These are phyloP conservation scores for Baorangia bicolor DNA, from an alignment of 768 basidiomycete species.

Conservation along the genomic window DNA sequence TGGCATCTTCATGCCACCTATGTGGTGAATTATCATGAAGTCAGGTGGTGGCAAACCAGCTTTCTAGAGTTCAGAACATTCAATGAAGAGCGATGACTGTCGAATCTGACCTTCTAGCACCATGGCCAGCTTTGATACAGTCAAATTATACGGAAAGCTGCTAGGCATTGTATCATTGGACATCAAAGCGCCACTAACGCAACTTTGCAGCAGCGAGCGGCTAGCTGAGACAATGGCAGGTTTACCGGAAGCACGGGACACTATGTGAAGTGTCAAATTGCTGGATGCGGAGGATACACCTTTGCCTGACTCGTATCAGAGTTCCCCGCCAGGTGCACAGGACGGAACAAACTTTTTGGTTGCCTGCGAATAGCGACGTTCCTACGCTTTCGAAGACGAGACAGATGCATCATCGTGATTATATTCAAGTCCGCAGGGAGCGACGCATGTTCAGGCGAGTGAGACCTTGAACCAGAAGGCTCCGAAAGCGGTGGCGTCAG, in stretches of 20 bases:
- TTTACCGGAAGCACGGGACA: conserved; percentile 62
- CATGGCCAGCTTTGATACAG: conserved; percentile 45
- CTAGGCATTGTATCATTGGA: neutral
- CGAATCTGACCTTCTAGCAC: conserved; percentile 57
- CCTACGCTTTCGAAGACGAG: conserved; percentile 21
- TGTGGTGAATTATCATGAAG: conserved; percentile 70
- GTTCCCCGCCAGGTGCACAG: neutral
- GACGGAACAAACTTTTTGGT: conserved; percentile 20
- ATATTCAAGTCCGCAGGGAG: conserved; percentile 12
- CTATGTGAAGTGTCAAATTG: conserved; percentile 50
- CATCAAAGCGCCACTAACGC: neutral
- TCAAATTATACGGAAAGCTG: conserved; percentile 32
- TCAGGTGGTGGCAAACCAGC: conserved; percentile 65
- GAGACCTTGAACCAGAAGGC: conserved; percentile 60
- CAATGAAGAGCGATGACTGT: neutral
- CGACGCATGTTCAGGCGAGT: conserved; percentile 48
- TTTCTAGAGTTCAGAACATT: conserved; percentile 39
- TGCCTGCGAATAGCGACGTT: conserved; percentile 27
- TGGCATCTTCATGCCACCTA: conserved; percentile 39
- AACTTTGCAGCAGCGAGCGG: conserved; percentile 39
- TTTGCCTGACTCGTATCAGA: conserved; percentile 15
- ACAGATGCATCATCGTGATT: conserved; percentile 19
- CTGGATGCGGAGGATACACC: conserved; percentile 7
- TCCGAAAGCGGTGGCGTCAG: conserved; percentile 79
- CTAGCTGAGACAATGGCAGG: conserved; percentile 60